Base-by-base conservation (phyloP, 306 rosid genomes). In the Rosa persica region DNA sequence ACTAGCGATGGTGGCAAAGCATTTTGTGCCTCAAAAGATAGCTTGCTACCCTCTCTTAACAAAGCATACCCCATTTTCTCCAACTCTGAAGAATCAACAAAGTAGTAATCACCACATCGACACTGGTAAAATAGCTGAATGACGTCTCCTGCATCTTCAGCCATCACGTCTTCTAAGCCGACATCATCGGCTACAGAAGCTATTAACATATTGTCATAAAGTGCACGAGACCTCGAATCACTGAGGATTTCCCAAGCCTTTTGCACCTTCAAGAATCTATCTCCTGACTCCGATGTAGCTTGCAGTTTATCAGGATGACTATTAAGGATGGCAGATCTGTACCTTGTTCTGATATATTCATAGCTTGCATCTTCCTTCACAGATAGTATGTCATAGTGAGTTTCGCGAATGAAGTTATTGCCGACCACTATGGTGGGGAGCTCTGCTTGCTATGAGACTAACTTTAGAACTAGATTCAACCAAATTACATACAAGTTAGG, bases 231-330 rank as follows among this genome's bases (percentile, higher is more conserved):
- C 40, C 61, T 86, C 0, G 89, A 78, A 83, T 90, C 57, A 65
- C 93, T 54, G 23, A 95, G 93, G 77, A 88, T 70, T 84, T 92
- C 98, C 98, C 98, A 95, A 70, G 98, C 98, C 89, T 90, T 91
- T 47, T 92, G 98, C 27, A 91, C 97, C 87, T 83, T 87, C 68
- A 89, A 87, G 81, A 91, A 95, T 67, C 85, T 84, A 12, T 88
- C 94, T 77, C 79, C 88, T 2, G n/a, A 54, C 70, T 84, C 88
- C 0, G 79, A 67, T 8, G 47, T 57, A 70, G 81, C 82, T 81
- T 82, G 83, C 62, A 85, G 78, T 74, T 95, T 91, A 84, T 95
- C 99, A 36, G 97, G 98, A 81, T 92, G 98, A 69, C 86, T 82
- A 61, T 83, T 88, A 77, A 94, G 97, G 57, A 89, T 78, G 70